These are phyloP conservation scores for Metschnikowia chrysomelidarum DNA, from an alignment of 805 yeast genomes.

Conservation along the genomic window DNA sequence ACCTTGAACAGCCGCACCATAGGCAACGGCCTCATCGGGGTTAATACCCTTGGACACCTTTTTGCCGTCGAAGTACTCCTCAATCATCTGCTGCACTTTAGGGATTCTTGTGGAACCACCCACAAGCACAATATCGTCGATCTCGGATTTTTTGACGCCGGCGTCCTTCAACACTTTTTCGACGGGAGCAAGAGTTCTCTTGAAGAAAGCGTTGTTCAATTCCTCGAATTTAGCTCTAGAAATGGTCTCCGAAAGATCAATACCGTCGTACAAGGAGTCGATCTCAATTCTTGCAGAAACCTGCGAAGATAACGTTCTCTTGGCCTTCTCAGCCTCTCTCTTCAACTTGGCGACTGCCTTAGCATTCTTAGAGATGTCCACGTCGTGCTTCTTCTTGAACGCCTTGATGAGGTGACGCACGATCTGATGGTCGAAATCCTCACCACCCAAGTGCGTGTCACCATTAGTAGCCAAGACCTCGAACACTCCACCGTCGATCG, in stretches of 20 bases:
- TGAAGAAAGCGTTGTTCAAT: slow-evolving; percentile 22
- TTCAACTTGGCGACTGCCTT: slow-evolving; percentile 24
- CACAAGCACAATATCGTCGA: slow-evolving; percentile 23
- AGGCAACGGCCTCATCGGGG: slow-evolving; percentile 51
- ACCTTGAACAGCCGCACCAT: slow-evolving; percentile 74
- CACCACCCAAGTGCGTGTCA: slow-evolving; percentile 26
- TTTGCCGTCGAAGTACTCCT: slow-evolving; percentile 21
- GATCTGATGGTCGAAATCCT: slow-evolving; percentile 22
- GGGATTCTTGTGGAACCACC: slow-evolving; percentile 25
- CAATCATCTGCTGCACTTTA: slow-evolving; percentile 22
- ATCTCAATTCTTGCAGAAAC: slow-evolving; percentile 21
- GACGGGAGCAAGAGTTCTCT: slow-evolving; percentile 23
- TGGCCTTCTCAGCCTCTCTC: slow-evolving; percentile 25
- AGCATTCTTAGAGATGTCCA: slow-evolving; percentile 19
- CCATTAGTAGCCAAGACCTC: slow-evolving; percentile 41
- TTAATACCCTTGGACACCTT: slow-evolving; percentile 26
- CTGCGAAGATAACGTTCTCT: slow-evolving; percentile 24
- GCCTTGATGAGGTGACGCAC: slow-evolving; percentile 20
- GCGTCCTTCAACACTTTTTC: slow-evolving; percentile 22
- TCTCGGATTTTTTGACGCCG: slow-evolving; percentile 20
- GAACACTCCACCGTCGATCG: slow-evolving; percentile 23
- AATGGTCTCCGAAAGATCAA: slow-evolving; percentile 22
- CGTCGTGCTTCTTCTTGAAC: slow-evolving; percentile 21
- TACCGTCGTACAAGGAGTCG: slow-evolving; percentile 22
- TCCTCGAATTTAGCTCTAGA: slow-evolving; percentile 24